Base-by-base conservation (phyloP, 495 filamentous ascomycete genomes). In the Chaetomium fimeti region DNA sequence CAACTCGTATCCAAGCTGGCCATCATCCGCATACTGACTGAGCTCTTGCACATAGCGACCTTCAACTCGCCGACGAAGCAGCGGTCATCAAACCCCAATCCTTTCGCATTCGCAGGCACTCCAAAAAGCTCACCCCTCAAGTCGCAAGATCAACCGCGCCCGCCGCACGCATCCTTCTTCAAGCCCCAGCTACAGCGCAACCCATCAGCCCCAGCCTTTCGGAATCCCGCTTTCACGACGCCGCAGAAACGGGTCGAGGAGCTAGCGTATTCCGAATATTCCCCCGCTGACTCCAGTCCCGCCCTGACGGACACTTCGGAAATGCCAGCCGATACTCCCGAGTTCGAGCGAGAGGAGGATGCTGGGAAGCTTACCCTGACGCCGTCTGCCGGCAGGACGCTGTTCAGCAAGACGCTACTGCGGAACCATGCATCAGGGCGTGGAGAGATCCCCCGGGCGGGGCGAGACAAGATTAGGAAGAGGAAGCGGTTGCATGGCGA, bases 231-330 rank as follows among this genome's bases (percentile, higher is more conserved):
- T 12, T 96, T 94, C 70, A 91, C 83, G 29, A 96, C 89, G 8
- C 92, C 91, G 3, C 89, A 90, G 47, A 93, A 89, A 69, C 80
- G 81, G 1, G 72, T 82, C 61, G 87, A 91, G 16, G 73, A 86
- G 24, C 87, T 89, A 58, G 68, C 74, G 6, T 85, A 88, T 66
- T 89, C 91, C 11, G 80, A 83, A 32, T 77, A 78, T 32, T 93
- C 91, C 3, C 88, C 88, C 52, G 85, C 88, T n/a, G 93, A 96
- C 70, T 88, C 89, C 0, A 92, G 91, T 9, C 91, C 93, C 3
- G 84, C 84, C 45, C 80, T 81, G 69, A 79, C 76, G 42, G 85
- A 88, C 64, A 85, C 83, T 53, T 90, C 91, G 0, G 90, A 92
- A 60, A 76, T 77, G 38, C 74, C 78, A 2, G 78, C 78, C 45